phyloP scores from a whole-genome alignment of 352 stramenopile species.

The Pythium folliculosum region DNA sequence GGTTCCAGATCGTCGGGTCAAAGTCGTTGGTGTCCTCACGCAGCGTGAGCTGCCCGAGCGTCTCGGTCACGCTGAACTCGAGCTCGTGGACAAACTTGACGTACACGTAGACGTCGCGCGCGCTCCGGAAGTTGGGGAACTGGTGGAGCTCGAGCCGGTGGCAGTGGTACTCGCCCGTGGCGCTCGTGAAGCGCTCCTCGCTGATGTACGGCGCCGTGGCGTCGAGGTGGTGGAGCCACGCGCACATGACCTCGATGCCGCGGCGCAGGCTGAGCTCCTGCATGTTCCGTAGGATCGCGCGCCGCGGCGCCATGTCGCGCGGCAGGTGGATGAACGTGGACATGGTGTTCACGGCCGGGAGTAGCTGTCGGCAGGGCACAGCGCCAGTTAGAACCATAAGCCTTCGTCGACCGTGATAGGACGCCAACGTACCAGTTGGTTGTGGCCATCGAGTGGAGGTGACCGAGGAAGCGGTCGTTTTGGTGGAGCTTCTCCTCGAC shows the following conservation, averaged over 20 bases:
- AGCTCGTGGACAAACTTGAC: slow-evolving; percentile 45
- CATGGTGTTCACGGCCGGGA: not conserved
- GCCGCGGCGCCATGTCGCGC: not conserved
- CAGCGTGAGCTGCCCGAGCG: slow-evolving; percentile 44
- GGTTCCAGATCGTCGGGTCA: slow-evolving; percentile 39
- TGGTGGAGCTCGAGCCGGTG: slow-evolving; percentile 23
- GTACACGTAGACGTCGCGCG: slow-evolving; percentile 46
- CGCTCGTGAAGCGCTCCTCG: slow-evolving; percentile 10
- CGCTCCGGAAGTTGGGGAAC: slow-evolving; percentile 37
- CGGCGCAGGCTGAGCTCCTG: slow-evolving; percentile 44
- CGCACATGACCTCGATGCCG: slow-evolving; percentile 6
- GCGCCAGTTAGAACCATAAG: no score
- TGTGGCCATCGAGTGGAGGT: slow-evolving; percentile 20
- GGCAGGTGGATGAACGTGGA: slow-evolving; percentile 15
- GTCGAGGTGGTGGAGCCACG: slow-evolving; percentile 14
- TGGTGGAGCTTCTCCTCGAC: slow-evolving; percentile 18
- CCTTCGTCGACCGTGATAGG: no score
- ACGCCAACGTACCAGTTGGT: slow-evolving; percentile 8
- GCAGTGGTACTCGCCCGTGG: slow-evolving; percentile 8
- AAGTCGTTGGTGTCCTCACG: slow-evolving; percentile 48
- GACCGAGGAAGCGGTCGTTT: slow-evolving; percentile 11
- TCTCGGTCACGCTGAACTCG: slow-evolving; percentile 56
- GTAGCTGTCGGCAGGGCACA: not conserved
- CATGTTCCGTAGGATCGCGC: slow-evolving; percentile 12
- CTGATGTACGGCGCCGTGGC: slow-evolving; percentile 5